Base-by-base conservation (phyloP, 2,329 filamentous ascomycete genomes). In the Talaromyces sp. region DNA sequence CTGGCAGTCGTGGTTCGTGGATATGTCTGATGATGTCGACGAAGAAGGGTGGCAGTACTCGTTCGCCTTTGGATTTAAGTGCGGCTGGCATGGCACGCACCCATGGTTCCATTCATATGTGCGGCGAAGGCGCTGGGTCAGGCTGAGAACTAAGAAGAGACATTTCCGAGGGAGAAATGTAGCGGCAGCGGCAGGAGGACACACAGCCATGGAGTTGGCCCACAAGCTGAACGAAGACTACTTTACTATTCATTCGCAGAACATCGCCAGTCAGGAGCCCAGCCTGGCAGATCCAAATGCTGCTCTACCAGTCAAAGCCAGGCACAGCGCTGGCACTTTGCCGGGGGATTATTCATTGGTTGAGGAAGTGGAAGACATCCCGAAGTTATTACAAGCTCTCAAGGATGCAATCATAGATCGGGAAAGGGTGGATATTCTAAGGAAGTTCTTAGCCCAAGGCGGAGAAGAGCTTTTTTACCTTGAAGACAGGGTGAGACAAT, bases 31-130 rank as follows among this genome's bases (percentile, higher is more conserved):
- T 2, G 89, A 89, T 63, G 87, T 90, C 10, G 95, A 98, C 70
- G 89, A 94, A 65, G 90, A 94, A 65, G 95, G 95, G 3, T 99
- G 95, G 95, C 89, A 96, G 73, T 99, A 99, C 76, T 95, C 91
- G 16, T 92, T 97, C 73, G 89, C 90, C 66, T 99, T 98, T 72
- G 81, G 81, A 66, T 86, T 83, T 63, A 81, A 78, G 50, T 92
- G 90, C 66, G 86, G 87, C 2, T 99, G 95, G 95, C 95, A 99
- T 75, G 88, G 89, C 3, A 90, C 90, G 18, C 87, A 89, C 72
- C 89, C 87, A 30, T 98, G 94, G 93, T 96, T 92, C 76, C 94
- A 93, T 73, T 96, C 92, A 1, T 99, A 94, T 72, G 95, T 97
- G n/a, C 84, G 95, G 40, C 83, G 95, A 67, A 85, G 95, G 64